Base-by-base conservation (phyloP, 2,329 filamentous ascomycete species). In the Arthroderma sp. region DNA sequence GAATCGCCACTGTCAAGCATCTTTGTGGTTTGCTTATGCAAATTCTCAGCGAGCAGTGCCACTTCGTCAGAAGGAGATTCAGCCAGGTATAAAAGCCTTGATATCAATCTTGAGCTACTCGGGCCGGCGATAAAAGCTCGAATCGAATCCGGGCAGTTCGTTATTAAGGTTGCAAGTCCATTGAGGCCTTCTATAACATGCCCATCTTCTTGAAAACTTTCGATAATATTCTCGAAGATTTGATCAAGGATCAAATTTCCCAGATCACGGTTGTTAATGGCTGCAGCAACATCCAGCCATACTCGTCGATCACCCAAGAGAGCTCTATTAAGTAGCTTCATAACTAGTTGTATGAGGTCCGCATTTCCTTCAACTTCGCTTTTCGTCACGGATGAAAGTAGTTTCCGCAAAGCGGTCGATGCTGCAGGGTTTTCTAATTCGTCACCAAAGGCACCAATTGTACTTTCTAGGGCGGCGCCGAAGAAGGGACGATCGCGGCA, bases 11-110 rank as follows among this genome's bases (percentile, higher is more conserved):
- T 62, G 28, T 64, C 61, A n/a, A 59, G 56, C 27, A 55, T 58
- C 32, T 57, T 56, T 43, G 60, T 65, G 39, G 66, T 51, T 11
- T 50, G 55, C 33, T 49, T 56, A 34, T 62, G 49, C 42, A 66
- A 47, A n/a, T 58, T 56, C 34, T 61, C 59, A 3, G 64, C 57
- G 27, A 61, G 49, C 27, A 69, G 61, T 2, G 73, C 64, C 7
- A 76, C 56, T n/a, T 68, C 65, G 29, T 77, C 74, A 29, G 68
- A 62, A 1, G 66, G 55, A 27, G 73, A 74, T 48, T 78, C 73
- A 5, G 71, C 66, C 30, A 78, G 64, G 42, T 66, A 68, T 1
- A 78, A 56, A 7, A 80, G 58, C 38, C 66, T 69, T 31, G 70
- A 70, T 3, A 77, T 60, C 27, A 80, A 57, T 38, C 66, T 64